Base-by-base conservation (phyloP, 768 basidiomycete genomes). In the Dacryopinax spathularia region DNA sequence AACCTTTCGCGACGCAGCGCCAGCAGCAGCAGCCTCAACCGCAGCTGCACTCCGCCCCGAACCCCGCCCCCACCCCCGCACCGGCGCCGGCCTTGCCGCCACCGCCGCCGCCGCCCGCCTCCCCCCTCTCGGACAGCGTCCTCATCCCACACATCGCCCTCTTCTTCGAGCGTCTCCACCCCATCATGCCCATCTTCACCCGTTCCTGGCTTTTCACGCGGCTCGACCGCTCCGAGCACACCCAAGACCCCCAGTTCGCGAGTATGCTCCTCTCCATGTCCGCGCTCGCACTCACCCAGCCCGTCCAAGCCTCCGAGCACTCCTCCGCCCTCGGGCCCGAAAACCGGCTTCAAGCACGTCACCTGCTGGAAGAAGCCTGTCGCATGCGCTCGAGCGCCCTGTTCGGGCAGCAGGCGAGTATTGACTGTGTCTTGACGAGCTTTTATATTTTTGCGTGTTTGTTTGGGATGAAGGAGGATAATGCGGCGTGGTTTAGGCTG, bases 71-170 rank as follows among this genome's bases (percentile, higher is more conserved):
- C 22, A 9, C 43, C 25, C 43, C 9, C 43, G 22, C 43, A 44
- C 10, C 12, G 43, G 13, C 9, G 13, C 25, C 43, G 13, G 13
- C 7, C 12, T 22, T 22, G 13, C 43, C 10, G 7, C 13, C 22
- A 9, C 43, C 13, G 43, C 12, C 43, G 13, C 13, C 43, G 43
- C 43, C 43, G 43, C 12, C 22, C 43, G 13, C 43, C 43, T 44
- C 43, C 43, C 43, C 43, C 7, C 43, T 69, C 34, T 66, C 68
- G 18, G 59, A 68, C 15, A 64, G 68, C 37, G 56, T 61, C 5
- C 66, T 70, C n/a, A 65, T 70, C 61, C 68, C 70, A 13, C 70
- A 70, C 60, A 56, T 69, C 34, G 68, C 67, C 22, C 64, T 68
- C 33, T 70, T 69, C 67, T 69, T 67, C 61, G 62, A 67, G 16